These are phyloP conservation scores for Ogataea nonfermentans DNA, from an alignment of 805 yeast genomes.

Conservation along the genomic window DNA sequence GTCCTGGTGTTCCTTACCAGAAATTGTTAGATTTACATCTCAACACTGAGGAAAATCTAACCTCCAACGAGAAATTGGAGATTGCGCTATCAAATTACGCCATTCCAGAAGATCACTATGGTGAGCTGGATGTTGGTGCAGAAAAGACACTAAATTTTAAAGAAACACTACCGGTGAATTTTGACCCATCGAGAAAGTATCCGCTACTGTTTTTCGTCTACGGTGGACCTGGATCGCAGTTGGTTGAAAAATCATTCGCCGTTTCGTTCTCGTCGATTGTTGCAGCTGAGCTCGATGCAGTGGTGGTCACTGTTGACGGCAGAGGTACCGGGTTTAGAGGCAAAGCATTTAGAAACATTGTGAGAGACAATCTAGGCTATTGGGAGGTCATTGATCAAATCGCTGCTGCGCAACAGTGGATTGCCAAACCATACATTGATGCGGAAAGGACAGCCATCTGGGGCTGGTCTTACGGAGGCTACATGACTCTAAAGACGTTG, in stretches of 20 bases:
- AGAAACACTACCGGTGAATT: conserved; percentile 76
- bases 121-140: conserved; percentile 46
- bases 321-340: conserved; percentile 95
- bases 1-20: conserved; percentile 82
- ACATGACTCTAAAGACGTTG: conserved; percentile 81
- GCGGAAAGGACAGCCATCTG: conserved; percentile 72
- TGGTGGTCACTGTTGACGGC: conserved; percentile 95
- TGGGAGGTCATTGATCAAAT: conserved; percentile 87
- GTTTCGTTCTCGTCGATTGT: conserved; percentile 70
- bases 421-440: conserved; percentile 62
- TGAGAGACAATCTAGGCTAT: conserved; percentile 78
- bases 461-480: conserved; percentile 99
- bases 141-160: conserved; percentile 51
- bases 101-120: conserved; percentile 54
- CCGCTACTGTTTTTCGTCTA: conserved; percentile 89
- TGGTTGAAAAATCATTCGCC: conserved; percentile 60
- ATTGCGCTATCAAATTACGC: conserved; percentile 42
- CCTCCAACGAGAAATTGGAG: conserved; percentile 45
- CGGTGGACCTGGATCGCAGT: conserved; percentile 95
- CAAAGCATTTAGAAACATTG: conserved; percentile 68
- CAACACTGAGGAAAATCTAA: conserved; percentile 39
- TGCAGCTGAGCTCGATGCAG: conserved; percentile 73
- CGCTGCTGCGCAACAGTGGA: conserved; percentile 75
- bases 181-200: conserved; percentile 59
- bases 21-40: conserved; percentile 56